Base-by-base conservation (phyloP, 2,329 filamentous ascomycete species). In the Zarea fungicola region DNA sequence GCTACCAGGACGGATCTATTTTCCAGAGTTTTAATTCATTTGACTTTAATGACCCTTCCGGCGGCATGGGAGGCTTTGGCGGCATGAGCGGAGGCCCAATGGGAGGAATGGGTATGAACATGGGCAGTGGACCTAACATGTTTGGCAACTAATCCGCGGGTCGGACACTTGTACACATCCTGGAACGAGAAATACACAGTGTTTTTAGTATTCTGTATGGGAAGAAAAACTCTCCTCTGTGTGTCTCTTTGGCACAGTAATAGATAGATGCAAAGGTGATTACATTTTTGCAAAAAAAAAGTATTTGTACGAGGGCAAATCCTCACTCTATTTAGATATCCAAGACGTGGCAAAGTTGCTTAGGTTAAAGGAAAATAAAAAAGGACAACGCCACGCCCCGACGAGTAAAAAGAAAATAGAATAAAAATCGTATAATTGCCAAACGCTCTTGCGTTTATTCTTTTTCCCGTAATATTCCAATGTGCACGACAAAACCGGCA, bases 401-500 rank as follows among this genome's bases (percentile, higher is more conserved):
- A n/a, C n/a, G n/a, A n/a, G n/a, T n/a, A 25, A 35, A 25, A 19
- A 42, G 18, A 34, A 23, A 26, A n/a, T 19, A 10, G 21, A n/a
- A 44, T 35, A 29, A 36, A 22, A 10, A 21, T 21, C 7, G 4
- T 9, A 37, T 26, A 37, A n/a, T 26, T n/a, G n/a, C n/a, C n/a
- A n/a, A n/a, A n/a, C n/a, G n/a, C n/a, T n/a, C n/a, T n/a, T 21
- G 21, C 14, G 3, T 43, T 35, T 26, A 6, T 22, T 3, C n/a
- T n/a, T 19, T 11, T 14, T 57, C 55, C 37, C 70, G 74, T 53
- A 91, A 66, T 19, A 91, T 64, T 11, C 89, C 86, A 18, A 95
- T 58, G 70, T 97, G 90, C 7, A 96, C 80, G 25, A 88, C 83
- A 68, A 95, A 96, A 6, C 91, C 91, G 19, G 80, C 81, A 14